Evolutionary conservation across 805 yeast genomes (phyloP).

Genomic region (Spathaspora boniae): DNA sequence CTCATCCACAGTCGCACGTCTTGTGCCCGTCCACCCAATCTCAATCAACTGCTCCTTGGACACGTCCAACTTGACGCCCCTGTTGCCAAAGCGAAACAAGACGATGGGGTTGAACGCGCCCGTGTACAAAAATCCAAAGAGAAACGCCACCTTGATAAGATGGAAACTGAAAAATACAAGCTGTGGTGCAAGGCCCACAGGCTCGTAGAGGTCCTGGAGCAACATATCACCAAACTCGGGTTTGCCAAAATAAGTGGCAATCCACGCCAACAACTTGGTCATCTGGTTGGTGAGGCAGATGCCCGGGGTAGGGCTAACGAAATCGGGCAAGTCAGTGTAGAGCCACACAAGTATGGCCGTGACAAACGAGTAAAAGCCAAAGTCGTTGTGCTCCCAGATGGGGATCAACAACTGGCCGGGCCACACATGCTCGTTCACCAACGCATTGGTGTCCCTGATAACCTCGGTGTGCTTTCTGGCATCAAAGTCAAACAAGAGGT

Average conservation of each 20-base stretch:
- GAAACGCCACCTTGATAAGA: conserved; percentile 51
- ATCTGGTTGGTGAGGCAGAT: conserved; percentile 68
- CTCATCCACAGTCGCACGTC: conserved; percentile 64
- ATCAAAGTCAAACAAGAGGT: conserved; percentile 61
- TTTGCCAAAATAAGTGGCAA: conserved; percentile 33
- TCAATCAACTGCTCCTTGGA: conserved; percentile 54
- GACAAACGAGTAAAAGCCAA: conserved; percentile 39
- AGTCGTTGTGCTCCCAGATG: conserved; percentile 52
- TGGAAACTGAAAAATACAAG: conserved; percentile 71
- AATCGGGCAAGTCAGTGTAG: conserved; percentile 90
- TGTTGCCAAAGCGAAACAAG: conserved; percentile 23
- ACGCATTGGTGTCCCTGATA: conserved; percentile 45
- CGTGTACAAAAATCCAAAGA: conserved; percentile 56
- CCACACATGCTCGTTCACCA: conserved; percentile 62
- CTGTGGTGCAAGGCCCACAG: conserved; percentile 48
- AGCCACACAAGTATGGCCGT: conserved; percentile 63
- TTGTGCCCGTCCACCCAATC: conserved; percentile 95
- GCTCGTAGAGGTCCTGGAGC: conserved; percentile 44
- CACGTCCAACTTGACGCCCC: conserved; percentile 27
- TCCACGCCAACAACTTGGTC: conserved; percentile 18
- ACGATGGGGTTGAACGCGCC: conserved; percentile 77
- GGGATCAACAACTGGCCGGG: conserved; percentile 90
- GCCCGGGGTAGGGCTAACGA: conserved; percentile 89
- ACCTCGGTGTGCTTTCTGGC: conserved; percentile 47
- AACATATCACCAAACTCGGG: conserved; percentile 44